Percentiles rank a stretch among this genome's conserved stretches.
Conservation (phyloP, 305 asterid genomes). For the Fraxinus baroniana region DNA sequence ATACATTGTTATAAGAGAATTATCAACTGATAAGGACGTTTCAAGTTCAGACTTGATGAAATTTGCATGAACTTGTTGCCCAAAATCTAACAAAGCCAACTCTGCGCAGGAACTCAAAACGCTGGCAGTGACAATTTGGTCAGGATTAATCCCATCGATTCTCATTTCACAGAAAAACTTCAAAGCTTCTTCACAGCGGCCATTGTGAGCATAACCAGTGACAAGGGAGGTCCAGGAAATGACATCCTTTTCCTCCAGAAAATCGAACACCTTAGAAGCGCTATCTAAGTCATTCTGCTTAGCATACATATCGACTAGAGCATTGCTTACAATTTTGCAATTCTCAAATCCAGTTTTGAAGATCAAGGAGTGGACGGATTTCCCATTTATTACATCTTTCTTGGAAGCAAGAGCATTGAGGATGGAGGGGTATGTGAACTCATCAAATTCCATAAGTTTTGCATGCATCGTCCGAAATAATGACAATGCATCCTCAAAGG, state of each 20-base stretch:
- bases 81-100: constrained; percentile 63
- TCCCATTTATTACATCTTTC: constrained; percentile 44
- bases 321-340: constrained; percentile 54
- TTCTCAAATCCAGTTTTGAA: constrained; percentile 62
- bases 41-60: constrained; percentile 45
- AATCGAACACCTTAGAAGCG: constrained; percentile 46
- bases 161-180: constrained; percentile 60
- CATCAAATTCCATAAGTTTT: constrained; percentile 58
- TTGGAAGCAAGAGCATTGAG: constrained; percentile 58
- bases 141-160: constrained; percentile 43
- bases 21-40: constrained; percentile 53
- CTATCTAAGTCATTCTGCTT: constrained; percentile 46
- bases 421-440: constrained; percentile 70
- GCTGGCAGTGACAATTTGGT: constrained; percentile 57
- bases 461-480: constrained; percentile 58
- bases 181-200: constrained; percentile 59
- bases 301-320: constrained; percentile 86
- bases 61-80: constrained; percentile 67
- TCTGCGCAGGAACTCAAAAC: constrained; percentile 71
- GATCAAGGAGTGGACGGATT: constrained; percentile 53
- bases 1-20: constrained; percentile 71
- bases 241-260: constrained; percentile 58
- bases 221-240: constrained; percentile 87
- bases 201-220: constrained; percentile 67
- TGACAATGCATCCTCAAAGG: constrained; percentile 50